phyloP scores from a whole-genome alignment of 805 yeast genomes.

The Diddensiella transvaalensis region DNA sequence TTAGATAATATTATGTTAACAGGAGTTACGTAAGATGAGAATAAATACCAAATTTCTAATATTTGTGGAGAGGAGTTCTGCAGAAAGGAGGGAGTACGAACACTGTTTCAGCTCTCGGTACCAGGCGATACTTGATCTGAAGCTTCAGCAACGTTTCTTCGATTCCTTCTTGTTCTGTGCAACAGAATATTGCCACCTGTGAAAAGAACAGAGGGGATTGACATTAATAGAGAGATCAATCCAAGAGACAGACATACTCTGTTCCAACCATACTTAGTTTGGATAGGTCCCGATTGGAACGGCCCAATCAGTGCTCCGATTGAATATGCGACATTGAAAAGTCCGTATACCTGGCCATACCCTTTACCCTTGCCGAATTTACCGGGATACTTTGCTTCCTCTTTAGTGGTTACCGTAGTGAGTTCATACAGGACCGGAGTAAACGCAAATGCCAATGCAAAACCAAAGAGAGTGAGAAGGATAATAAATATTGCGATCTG shows the following conservation, averaged over 20 bases:
- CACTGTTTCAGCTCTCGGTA: too few relatives aligned
- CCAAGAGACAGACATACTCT: constrained; percentile 23
- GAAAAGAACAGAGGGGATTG: constrained; percentile 27
- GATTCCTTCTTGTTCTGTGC: too few relatives aligned
- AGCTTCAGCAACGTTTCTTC: too few relatives aligned
- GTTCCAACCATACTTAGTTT: constrained; percentile 26
- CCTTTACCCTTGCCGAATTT: constrained; percentile 31
- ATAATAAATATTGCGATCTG: constrained; percentile 31
- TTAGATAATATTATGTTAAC: too few relatives aligned
- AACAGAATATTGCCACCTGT: constrained; percentile 29
- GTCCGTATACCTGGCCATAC: constrained; percentile 34
- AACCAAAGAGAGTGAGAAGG: constrained; percentile 28
- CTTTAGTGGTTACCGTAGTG: constrained; percentile 22
- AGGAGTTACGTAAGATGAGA: too few relatives aligned
- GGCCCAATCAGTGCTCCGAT: constrained; percentile 35
- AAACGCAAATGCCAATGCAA: constrained; percentile 22
- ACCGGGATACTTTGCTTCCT: constrained; percentile 29
- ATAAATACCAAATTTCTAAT: too few relatives aligned
- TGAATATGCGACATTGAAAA: constrained; percentile 33
- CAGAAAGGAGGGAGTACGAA: too few relatives aligned
- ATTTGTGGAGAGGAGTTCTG: too few relatives aligned
- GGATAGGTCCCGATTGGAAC: constrained; percentile 29
- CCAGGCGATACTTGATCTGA: too few relatives aligned
- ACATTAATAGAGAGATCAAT: constrained; percentile 17
- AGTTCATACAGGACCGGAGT: constrained; percentile 32